Base-by-base conservation (phyloP, 2,329 filamentous ascomycete species). In the Botrytis galanthina region DNA sequence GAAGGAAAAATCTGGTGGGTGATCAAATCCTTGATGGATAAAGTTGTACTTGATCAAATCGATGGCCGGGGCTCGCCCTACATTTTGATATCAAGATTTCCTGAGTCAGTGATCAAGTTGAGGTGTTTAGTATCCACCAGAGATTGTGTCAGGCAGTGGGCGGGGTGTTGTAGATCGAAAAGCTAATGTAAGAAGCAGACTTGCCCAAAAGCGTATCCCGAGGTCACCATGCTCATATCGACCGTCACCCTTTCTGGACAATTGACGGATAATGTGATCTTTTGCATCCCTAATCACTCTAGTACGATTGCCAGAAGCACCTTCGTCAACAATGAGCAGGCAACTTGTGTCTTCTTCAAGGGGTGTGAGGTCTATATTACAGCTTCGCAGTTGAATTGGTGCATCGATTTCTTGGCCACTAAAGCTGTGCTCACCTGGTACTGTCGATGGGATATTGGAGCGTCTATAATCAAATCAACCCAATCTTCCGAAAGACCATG, bases 71-170 rank as follows among this genome's bases (percentile, higher is more conserved):
- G 10, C 29, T 22, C 59, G 26, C 62, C 29, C 26, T 37, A 29
- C 26, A 29, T n/a, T 29, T 26, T 16, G n/a, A 42, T 39, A 42
- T 42, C 37, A 29, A 22, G 37, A 18, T 22, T n/a, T 37, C 12
- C 2, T 5, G n/a, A 37, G 69, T 29, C 32, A 14, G 29, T 39
- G 16, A 48, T 61, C 32, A 26, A 35, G 29, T 32, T 29, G 22
- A 64, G 3, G 77, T 78, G 69, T 79, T 78, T 60, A 79, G 69
- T 39, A 32, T 78, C 75, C 12, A 78, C 75, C 9, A 78, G 61
- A 6, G 42, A 51, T 73, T 78, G 76, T 4, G 77, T 79, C 20
- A 76, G 60, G 16, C 57, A 46, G 39, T 18, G 76, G 62, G 18
- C 62, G 60, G 42, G 2, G 76, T 76, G 0, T 77, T 73, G 42